These are phyloP conservation scores for Malus sieversii DNA, from an alignment of 306 rosid genomes.

Conservation along the genomic window DNA sequence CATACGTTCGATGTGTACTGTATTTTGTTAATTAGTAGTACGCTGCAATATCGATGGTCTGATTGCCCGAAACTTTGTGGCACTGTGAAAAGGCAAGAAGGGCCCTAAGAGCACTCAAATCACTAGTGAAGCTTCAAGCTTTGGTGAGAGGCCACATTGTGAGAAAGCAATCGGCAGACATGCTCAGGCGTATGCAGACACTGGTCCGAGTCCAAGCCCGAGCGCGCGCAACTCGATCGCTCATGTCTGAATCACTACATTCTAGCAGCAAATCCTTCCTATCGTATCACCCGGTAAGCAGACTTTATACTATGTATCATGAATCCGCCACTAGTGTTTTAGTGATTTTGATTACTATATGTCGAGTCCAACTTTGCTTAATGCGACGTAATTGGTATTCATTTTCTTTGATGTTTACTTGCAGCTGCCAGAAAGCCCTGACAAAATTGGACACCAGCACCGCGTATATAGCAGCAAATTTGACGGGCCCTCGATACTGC, in stretches of 20 bases:
- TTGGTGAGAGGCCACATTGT: constrained; percentile 89
- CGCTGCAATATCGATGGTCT: background rate
- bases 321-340: background rate
- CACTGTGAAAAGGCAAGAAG: constrained; percentile 69
- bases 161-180: constrained; percentile 81
- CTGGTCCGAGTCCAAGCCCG: constrained; percentile 73
- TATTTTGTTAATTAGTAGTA: background rate
- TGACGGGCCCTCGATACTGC: constrained; percentile 61
- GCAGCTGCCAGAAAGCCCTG: constrained; percentile 46
- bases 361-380: background rate
- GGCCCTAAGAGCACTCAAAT: constrained; percentile 83
- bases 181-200: constrained; percentile 92
- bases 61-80: constrained; percentile 1
- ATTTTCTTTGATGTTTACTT: constrained; percentile 8
- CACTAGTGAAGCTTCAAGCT: constrained; percentile 89
- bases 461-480: constrained; percentile 41
- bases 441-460: constrained; percentile 33
- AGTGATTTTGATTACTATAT: background rate
- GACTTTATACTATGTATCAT: background rate
- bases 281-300: constrained; percentile 48
- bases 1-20: background rate
- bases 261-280: constrained; percentile 48
- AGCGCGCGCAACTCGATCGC: constrained; percentile 61
- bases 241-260: constrained; percentile 38
- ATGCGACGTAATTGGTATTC: background rate